Evolutionary conservation across 176 grass and related monocot genomes (phyloP).

Genomic region (Phyllostachys edulis): DNA sequence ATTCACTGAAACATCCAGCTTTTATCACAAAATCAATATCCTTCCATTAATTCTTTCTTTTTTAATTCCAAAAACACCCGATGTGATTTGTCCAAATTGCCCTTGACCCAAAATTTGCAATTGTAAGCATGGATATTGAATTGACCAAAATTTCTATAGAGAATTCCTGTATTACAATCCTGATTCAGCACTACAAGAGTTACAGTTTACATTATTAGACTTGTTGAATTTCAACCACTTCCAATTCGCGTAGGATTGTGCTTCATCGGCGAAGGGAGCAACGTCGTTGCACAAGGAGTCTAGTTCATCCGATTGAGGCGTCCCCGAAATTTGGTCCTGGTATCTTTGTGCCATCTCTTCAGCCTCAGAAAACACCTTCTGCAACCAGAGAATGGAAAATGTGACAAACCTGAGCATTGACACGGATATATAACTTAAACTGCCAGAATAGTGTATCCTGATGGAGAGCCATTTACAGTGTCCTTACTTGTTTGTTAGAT

Average conservation of each 20-base stretch:
- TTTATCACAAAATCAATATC: too few relatives aligned
- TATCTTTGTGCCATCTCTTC: conserved; percentile 66
- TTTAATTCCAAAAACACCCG: too few relatives aligned
- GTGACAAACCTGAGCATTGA: neutral
- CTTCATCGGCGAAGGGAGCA: conserved; percentile 61
- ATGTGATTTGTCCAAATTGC: too few relatives aligned
- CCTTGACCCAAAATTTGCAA: neutral
- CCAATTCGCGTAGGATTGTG: conserved; percentile 63
- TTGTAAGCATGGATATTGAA: neutral
- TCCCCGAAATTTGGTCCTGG: conserved; percentile 32
- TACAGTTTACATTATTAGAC: neutral
- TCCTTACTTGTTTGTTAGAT: conserved; percentile 57
- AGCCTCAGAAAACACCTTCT: conserved; percentile 81
- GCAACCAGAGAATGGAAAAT: neutral
- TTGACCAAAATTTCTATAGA: conserved; percentile 10
- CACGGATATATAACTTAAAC: neutral
- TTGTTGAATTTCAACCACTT: conserved; percentile 70
- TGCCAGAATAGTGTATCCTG: neutral
- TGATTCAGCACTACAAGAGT: neutral
- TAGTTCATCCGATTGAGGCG: neutral
- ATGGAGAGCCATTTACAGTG: neutral
- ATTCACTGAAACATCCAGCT: too few relatives aligned
- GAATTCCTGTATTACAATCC: neutral
- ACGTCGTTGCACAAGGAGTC: neutral
- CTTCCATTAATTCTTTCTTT: too few relatives aligned